Evolutionary conservation across 257 asterid species (phyloP).

Genomic region (Nicotiana attenuata): DNA sequence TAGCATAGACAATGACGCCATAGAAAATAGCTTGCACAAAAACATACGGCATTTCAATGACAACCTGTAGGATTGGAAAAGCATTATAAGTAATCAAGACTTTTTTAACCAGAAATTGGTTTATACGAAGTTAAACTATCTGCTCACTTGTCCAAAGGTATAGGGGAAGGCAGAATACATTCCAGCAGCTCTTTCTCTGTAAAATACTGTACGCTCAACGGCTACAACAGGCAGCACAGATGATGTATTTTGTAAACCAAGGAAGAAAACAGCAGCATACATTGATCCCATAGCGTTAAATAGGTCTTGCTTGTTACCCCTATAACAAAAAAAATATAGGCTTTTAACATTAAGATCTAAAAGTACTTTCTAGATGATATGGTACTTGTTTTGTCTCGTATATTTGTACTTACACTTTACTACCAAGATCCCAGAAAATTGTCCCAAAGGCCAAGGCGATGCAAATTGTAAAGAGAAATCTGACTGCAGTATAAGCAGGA

Average conservation of each 20-base stretch:
- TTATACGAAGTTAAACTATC: neutral
- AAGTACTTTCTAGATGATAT: too few species aligned
- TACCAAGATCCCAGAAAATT: slow-evolving; percentile 8
- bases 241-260: too few species aligned
- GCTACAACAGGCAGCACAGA: too few species aligned
- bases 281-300: neutral
- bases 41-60: neutral
- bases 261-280: too few species aligned
- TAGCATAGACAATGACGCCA: neutral
- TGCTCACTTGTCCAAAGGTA: neutral
- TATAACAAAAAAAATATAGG: neutral
- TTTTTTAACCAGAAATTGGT: neutral
- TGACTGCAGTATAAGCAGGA: slow-evolving; percentile 3
- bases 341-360: too few species aligned
- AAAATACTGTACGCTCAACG: too few species aligned
- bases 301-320: neutral
- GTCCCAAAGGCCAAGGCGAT: neutral
- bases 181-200: too few species aligned
- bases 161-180: too few species aligned
- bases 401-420: neutral
- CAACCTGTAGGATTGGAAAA: neutral
- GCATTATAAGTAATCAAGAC: neutral
- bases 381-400: neutral
- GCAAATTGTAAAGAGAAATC: neutral
- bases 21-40: neutral